Conservation (phyloP, 73 alveolate genomes). For the Paramecium sonneborni region DNA sequence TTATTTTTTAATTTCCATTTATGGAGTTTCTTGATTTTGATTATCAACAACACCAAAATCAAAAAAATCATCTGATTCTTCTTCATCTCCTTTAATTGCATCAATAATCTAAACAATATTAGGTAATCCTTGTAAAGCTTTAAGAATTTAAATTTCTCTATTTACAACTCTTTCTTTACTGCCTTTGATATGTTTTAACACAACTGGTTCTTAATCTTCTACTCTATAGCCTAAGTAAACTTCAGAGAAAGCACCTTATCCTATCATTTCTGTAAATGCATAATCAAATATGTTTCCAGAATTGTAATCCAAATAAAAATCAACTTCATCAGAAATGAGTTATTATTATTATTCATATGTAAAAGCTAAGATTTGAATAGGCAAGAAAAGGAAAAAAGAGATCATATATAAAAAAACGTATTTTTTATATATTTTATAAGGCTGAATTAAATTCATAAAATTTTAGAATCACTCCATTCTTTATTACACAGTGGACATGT, state of each 20-base stretch:
- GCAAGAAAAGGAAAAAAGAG: not conserved
- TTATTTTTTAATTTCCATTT: not conserved
- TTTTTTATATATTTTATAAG: not conserved
- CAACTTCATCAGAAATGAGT: not conserved
- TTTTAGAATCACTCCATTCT: slow-evolving; percentile 32
- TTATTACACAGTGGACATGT: slow-evolving; percentile 15
- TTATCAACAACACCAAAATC: not conserved
- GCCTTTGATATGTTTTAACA: not conserved
- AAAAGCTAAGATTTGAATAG: not conserved
- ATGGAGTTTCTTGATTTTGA: not conserved
- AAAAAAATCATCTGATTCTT: not conserved
- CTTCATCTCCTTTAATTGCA: not conserved
- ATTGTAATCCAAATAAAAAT: not conserved
- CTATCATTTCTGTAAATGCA: not conserved
- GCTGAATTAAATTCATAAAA: not conserved
- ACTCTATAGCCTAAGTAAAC: slow-evolving; percentile 47
- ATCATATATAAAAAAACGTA: not conserved
- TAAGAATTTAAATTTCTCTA: not conserved
- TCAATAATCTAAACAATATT: slow-evolving; percentile 1
- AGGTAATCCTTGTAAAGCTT: not conserved
- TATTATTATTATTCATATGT: not conserved
- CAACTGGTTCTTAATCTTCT: not conserved
- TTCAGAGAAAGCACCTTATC: slow-evolving; percentile 34
- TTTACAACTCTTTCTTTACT: not conserved
- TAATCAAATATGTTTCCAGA: slow-evolving; percentile 24